Percentiles rank a stretch among this genome's conserved stretches.
phyloP scores from a whole-genome alignment of 2,329 filamentous ascomycete genomes.

The Colletotrichum limetticola region DNA sequence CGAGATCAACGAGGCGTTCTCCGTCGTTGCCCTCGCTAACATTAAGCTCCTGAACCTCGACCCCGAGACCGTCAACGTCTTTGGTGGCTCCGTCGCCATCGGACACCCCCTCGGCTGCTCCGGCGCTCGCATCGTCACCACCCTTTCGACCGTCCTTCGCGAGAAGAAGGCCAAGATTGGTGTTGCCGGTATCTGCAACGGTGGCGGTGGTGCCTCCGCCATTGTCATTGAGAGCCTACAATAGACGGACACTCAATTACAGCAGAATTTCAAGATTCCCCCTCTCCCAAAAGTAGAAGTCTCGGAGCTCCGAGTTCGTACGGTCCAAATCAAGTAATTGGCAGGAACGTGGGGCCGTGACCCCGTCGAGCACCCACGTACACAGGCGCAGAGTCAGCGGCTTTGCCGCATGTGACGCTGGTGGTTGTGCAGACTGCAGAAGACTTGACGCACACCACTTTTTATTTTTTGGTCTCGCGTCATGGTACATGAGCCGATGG shows the following conservation, averaged over 20 bases:
- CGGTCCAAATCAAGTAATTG: not conserved
- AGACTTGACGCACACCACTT: not conserved
- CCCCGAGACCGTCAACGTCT: slow-evolving; percentile 92
- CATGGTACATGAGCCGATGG: not conserved
- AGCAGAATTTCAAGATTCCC: not conserved
- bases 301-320: slow-evolving; percentile 23
- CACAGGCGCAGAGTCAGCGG: not conserved
- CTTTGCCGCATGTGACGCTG: not conserved
- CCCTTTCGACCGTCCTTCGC: slow-evolving; percentile 86
- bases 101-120: slow-evolving; percentile 95
- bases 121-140: slow-evolving; percentile 92
- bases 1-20: slow-evolving; percentile 99
- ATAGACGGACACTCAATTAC: slow-evolving; percentile 43
- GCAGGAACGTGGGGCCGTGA: slow-evolving; percentile 11
- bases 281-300: not conserved
- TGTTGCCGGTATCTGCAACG: slow-evolving; percentile 96
- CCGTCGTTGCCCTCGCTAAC: slow-evolving; percentile 94
- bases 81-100: slow-evolving; percentile 93
- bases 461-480: not conserved
- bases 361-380: not conserved
- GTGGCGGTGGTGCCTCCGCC: slow-evolving; percentile 93
- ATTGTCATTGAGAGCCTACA: slow-evolving; percentile 85
- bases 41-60: slow-evolving; percentile 87
- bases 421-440: not conserved
- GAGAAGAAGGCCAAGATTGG: slow-evolving; percentile 95